A percentile compares a stretch with the other conserved stretches of the same genome.
Conservation (phyloP, 345 rosid genomes). For the Citrus medica region DNA sequence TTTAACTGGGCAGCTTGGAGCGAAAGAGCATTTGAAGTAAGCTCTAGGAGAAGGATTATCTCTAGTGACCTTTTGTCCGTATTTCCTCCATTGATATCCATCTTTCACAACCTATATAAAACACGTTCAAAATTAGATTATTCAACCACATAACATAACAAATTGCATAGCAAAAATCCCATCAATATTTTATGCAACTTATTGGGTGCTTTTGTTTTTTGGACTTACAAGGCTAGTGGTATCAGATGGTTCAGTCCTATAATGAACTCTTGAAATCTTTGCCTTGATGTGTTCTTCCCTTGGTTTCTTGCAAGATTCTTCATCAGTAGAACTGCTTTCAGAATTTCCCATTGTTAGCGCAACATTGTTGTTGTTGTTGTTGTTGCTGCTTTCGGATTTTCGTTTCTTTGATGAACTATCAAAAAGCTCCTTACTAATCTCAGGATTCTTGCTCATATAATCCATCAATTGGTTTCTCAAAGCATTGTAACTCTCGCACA, state of each 20-base stretch:
- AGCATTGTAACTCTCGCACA: constrained; percentile 78
- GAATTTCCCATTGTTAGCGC: constrained; percentile 41
- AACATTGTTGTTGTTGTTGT: constrained; percentile 14
- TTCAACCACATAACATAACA: not conserved
- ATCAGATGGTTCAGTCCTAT: constrained; percentile 70
- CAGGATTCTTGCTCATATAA: constrained; percentile 43
- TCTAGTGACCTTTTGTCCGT: constrained; percentile 99
- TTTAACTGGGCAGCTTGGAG: constrained; percentile 93
- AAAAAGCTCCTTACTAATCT: constrained; percentile 32
- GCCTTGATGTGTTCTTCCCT: constrained; percentile 73
- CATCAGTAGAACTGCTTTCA: constrained; percentile 91
- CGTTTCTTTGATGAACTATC: constrained; percentile 68
- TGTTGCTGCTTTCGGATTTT: constrained; percentile 47
- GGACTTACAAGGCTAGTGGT: constrained; percentile 62
- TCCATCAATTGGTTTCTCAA: constrained; percentile 59
- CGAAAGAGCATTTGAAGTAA: constrained; percentile 95
- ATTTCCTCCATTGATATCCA: constrained; percentile 99
- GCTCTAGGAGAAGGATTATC: constrained; percentile 98
- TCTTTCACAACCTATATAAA: constrained; percentile 78
- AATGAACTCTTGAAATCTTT: constrained; percentile 56
- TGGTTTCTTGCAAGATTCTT: constrained; percentile 72
- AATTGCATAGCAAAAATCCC: not conserved
- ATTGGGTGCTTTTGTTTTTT: not conserved
- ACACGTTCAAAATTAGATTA: not conserved
- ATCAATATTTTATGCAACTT: not conserved